Conservation (phyloP, 1,284 basidiomycete genomes). For the Chalciporus sp. region DNA sequence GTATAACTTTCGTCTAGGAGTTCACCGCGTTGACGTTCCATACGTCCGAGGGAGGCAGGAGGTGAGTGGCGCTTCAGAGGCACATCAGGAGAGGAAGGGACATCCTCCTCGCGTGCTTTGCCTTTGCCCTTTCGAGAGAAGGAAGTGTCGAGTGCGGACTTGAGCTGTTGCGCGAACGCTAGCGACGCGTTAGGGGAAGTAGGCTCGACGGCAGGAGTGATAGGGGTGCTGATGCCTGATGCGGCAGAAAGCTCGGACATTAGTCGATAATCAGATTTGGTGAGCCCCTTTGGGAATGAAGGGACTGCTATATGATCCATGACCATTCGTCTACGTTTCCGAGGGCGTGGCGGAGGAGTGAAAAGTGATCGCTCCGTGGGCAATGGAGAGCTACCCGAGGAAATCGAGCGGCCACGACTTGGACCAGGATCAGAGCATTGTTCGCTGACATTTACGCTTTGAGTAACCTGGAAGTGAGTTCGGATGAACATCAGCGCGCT, state of each 20-base stretch:
- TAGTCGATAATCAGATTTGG: conserved; percentile 23
- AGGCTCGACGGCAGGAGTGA: neutral
- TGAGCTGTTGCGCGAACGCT: neutral
- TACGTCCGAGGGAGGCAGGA: neutral
- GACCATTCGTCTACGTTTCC: conserved; percentile 9
- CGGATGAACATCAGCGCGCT: conserved; percentile 4
- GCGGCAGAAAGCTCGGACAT: neutral
- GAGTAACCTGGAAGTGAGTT: conserved; percentile 9
- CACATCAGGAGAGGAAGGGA: conserved; percentile 1
- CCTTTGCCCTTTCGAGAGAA: conserved; percentile 12
- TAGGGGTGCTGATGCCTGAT: neutral
- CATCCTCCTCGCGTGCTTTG: conserved; percentile 24
- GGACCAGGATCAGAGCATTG: conserved; percentile 7
- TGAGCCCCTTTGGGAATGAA: conserved; percentile 22
- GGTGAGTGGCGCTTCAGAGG: neutral
- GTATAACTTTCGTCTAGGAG: conserved; percentile 14
- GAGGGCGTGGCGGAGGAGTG: conserved; percentile 29
- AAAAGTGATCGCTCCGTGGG: conserved; percentile 26
- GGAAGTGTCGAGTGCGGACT: neutral
- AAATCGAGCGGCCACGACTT: neutral
- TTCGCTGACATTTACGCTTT: neutral
- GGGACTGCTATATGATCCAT: conserved; percentile 25
- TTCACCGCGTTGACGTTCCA: neutral
- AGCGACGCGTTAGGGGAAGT: neutral
- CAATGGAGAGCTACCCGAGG: conserved; percentile 11